Evolutionary conservation across 2,329 filamentous ascomycete species (phyloP).

Genomic region (Neonectria hederae): DNA sequence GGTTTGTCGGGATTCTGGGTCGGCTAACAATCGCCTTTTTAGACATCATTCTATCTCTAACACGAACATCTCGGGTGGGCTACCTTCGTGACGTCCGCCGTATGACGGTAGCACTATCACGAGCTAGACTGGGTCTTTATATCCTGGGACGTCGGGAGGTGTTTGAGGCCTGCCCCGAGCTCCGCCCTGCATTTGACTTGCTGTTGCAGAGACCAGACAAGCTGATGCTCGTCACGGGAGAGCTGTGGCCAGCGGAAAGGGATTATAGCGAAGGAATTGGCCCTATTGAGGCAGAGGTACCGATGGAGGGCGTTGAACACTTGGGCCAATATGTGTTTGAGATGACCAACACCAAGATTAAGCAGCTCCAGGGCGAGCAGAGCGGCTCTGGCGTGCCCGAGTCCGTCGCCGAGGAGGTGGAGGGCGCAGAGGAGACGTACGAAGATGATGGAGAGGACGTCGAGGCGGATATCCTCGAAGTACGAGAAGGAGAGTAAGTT

Average conservation of each 20-base stretch:
- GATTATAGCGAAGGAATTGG: conserved; percentile 52
- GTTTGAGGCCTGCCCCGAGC: conserved; percentile 88
- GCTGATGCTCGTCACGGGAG: conserved; percentile 81
- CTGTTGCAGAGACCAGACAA: conserved; percentile 83
- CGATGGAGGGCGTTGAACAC: conserved; percentile 93
- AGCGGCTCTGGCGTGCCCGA: conserved; percentile 34
- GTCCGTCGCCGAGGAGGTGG: conserved; percentile 40
- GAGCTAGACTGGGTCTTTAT: conserved; percentile 90
- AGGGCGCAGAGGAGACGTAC: conserved; percentile 45
- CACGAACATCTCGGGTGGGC: conserved; percentile 86
- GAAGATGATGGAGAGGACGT: conserved; percentile 45
- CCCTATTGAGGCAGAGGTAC: conserved; percentile 64
- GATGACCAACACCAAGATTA: conserved; percentile 78
- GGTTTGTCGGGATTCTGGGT: not conserved
- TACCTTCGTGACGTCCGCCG: conserved; percentile 94
- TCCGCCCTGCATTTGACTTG: conserved; percentile 84
- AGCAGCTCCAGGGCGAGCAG: conserved; percentile 57
- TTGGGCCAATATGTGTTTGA: conserved; percentile 95
- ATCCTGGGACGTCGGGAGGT: conserved; percentile 88
- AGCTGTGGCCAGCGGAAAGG: conserved; percentile 81
- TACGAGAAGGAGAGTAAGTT: conserved; percentile 46
- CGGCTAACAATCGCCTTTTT: conserved; percentile 33
- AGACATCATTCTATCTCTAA: conserved; percentile 95
- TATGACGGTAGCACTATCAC: conserved; percentile 92
- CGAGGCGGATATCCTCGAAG: conserved; percentile 50